phyloP scores from a whole-genome alignment of 768 basidiomycete species.

The Macrolepiota albuminosa region DNA sequence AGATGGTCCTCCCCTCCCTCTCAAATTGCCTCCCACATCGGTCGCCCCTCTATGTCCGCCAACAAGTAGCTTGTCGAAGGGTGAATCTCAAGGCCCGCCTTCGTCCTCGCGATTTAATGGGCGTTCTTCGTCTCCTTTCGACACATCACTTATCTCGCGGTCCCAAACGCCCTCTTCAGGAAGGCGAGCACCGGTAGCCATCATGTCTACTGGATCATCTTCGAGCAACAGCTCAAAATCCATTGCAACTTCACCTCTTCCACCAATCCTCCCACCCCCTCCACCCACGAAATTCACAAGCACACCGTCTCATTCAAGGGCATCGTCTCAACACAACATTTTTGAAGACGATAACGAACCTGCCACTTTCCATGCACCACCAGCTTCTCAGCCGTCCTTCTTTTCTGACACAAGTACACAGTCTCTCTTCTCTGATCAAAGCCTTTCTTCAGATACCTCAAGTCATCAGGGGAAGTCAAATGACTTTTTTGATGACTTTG shows the following conservation, averaged over 20 bases:
- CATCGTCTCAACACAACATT: slow-evolving; percentile 19
- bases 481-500: slow-evolving; percentile 20
- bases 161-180: slow-evolving; percentile 11
- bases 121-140: slow-evolving; percentile 9
- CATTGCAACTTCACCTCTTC: slow-evolving; percentile 20
- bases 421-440: slow-evolving; percentile 18
- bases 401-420: slow-evolving; percentile 18
- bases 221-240: slow-evolving; percentile 15
- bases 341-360: slow-evolving; percentile 47
- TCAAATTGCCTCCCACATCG: not conserved
- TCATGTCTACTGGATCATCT: slow-evolving; percentile 26
- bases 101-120: slow-evolving; percentile 4
- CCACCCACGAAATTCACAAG: slow-evolving; percentile 18
- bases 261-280: slow-evolving; percentile 21
- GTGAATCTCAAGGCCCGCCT: slow-evolving; percentile 3
- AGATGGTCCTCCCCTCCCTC: slow-evolving; percentile 6
- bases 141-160: slow-evolving; percentile 10
- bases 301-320: slow-evolving; percentile 23
- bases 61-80: not conserved
- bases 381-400: slow-evolving; percentile 14
- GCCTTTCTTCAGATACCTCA: slow-evolving; percentile 16
- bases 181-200: slow-evolving; percentile 21
- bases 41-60: not conserved
- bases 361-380: slow-evolving; percentile 39
- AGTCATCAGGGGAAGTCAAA: slow-evolving; percentile 4